Percentiles rank a stretch among this genome's conserved stretches.
Conservation (phyloP, 108 stramenopile species). For the Aurantiochytrium sp. region DNA sequence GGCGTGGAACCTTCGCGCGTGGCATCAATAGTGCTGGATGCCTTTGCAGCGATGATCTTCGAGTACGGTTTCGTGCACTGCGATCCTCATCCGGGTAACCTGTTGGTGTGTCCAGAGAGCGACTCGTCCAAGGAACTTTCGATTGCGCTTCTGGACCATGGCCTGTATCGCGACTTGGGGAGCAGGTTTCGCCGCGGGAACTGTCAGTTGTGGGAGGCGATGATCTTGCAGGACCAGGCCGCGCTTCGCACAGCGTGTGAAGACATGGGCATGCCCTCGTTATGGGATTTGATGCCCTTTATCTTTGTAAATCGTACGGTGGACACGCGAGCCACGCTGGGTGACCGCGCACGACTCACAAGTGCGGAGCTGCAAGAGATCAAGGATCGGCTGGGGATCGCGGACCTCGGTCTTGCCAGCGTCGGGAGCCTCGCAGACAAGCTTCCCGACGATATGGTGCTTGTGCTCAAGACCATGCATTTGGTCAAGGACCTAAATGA, state of each 20-base stretch:
- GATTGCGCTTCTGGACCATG: neutral
- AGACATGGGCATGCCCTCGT: neutral
- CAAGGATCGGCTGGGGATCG: neutral
- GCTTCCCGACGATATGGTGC: neutral
- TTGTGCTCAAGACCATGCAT: neutral
- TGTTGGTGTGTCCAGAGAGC: neutral
- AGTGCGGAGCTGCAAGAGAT: neutral
- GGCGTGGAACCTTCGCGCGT: neutral
- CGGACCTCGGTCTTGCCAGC: neutral
- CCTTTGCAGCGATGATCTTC: constrained; percentile 1
- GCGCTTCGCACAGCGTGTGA: neutral
- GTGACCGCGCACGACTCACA: neutral
- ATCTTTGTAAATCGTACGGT: neutral
- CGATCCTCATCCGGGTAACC: constrained; percentile 2
- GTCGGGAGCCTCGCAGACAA: neutral
- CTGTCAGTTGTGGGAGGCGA: neutral
- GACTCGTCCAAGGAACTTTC: neutral
- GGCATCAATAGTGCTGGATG: neutral
- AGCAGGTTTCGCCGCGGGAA: neutral
- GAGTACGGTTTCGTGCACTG: neutral
- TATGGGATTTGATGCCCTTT: neutral
- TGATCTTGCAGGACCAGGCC: neutral
- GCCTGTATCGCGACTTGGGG: neutral
- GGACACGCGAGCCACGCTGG: neutral
- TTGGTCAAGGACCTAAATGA: constrained; percentile 4